Evolutionary conservation across 2,329 filamentous ascomycete genomes (phyloP), one percentile per base, ranked within the genome.

Genomic region (Ilyonectria sp.): DNA sequence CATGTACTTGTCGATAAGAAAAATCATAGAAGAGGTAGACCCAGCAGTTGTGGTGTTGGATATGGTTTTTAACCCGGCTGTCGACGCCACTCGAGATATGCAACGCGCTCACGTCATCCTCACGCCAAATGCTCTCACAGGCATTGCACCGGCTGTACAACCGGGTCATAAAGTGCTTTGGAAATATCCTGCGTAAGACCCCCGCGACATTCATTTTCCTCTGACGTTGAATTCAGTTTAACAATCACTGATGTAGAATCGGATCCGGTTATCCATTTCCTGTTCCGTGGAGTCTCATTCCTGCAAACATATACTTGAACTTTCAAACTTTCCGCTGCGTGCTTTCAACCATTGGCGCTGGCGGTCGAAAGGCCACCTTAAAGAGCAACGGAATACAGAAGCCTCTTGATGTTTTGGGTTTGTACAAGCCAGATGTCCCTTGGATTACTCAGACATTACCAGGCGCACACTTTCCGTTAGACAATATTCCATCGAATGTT

Each of bases 211-310:
- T 23, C 43, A 7, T 33, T 17, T 8, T 37, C 15, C 11, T 17
- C 5, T 19, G 40, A 15, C n/a, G 6, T 6, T n/a, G 40, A 43
- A 43, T n/a, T 6, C 1, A 43, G 40, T n/a, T 17, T 60, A 31
- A 60, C 15, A 26, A 13, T 31, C n/a, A 37, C 40, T 10, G 31
- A 10, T 35, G 6, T 43, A 85, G 83, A 31, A 76, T 82, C 0
- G 79, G 79, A 2, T 83, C 83, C 0, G 83, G 81, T 2, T 83
- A 81, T 60, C 73, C 79, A 0, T 87, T 81, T 57, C 85, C 85
- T 1, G 71, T 87, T 1, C 83, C 86, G 1, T 82, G 76, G 79
- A 74, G 74, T 55, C 72, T 82, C 0, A 78, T 86, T 35, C 80
- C 81, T 4, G 67, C 75, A 6, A 87, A 86, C 67, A 77, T 84